Base-by-base conservation (phyloP, 2,329 filamentous ascomycete species). In the Talaromyces islandicus region DNA sequence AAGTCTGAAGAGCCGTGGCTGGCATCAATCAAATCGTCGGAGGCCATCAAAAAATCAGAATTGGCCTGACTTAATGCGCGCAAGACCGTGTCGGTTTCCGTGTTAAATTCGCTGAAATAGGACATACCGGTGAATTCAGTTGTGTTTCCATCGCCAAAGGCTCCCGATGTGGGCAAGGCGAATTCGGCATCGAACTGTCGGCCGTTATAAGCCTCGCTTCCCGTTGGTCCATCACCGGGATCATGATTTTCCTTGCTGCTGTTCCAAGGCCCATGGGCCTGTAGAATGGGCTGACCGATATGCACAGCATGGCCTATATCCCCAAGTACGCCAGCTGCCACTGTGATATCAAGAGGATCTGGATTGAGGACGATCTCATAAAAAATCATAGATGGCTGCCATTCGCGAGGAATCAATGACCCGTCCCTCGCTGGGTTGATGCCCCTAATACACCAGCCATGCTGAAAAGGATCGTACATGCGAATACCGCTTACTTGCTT, bases 171-270 rank as follows among this genome's bases (percentile, higher is more conserved):
- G 12, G 29, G 29, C 29, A 11, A n/a, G 38, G 12, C 12, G 11
- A 19, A 41, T 5, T 41, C 14, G 3, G 41, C 14, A 4, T 19
- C n/a, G 41, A 10, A 7, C 5, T 43, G n/a, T n/a, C 17, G n/a
- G 19, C 19, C 21, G n/a, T 7, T 14, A 12, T 78, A 25, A 80
- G 75, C 0, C 70, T 81, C 35, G 80, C 80, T 21, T 79, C 80
- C 59, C n/a, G n/a, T n/a, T 62, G 73, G 0, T 76, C 77, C 4
- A n/a, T n/a, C n/a, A n/a, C 65, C 80, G 14, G 69, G 46, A 79
- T 81, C 65, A 75, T 80, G 21, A 59, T 78, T 60, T 70, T 78
- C 56, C 78, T 81, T 62, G 77, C 72, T 4, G 72, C 75, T 9
- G 75, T 76, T 46, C 48, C 48, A 52, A 25, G 24, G 41, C 17